Conservation (phyloP, 2,329 filamentous ascomycete species). For the Podosphaera fusca region DNA sequence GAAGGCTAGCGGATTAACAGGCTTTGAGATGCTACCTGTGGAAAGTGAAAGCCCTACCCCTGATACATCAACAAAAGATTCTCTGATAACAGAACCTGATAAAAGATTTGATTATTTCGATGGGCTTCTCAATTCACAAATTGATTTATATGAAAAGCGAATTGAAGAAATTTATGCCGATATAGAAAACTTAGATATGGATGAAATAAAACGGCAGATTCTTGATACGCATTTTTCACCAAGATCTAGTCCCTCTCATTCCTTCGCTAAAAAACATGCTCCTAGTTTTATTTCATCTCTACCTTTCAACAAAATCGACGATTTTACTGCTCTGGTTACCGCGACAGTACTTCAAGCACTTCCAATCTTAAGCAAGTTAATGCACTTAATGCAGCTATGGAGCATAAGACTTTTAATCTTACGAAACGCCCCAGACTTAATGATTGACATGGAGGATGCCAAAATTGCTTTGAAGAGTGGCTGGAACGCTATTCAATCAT, state of each 20-base stretch:
- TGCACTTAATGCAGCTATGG: slow-evolving; percentile 56
- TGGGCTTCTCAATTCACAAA: slow-evolving; percentile 39
- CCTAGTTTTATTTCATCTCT: slow-evolving; percentile 21
- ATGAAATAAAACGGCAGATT: slow-evolving; percentile 77
- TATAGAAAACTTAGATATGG: slow-evolving; percentile 47
- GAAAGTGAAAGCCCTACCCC: slow-evolving; percentile 21
- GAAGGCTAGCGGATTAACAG: slow-evolving; percentile 22
- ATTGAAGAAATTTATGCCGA: slow-evolving; percentile 50
- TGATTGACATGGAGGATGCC: slow-evolving; percentile 41
- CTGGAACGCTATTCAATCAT: slow-evolving; percentile 34
- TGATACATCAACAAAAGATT: neutral
- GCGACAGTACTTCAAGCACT: slow-evolving; percentile 77
- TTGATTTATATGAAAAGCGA: slow-evolving; percentile 40
- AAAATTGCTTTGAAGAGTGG: slow-evolving; percentile 40
- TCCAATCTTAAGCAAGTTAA: slow-evolving; percentile 54
- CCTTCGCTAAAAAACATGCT: slow-evolving; percentile 22
- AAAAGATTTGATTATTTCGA: slow-evolving; percentile 22
- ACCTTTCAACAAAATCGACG: slow-evolving; percentile 50
- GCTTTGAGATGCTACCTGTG: slow-evolving; percentile 27
- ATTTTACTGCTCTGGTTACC: slow-evolving; percentile 74
- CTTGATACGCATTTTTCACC: slow-evolving; percentile 55
- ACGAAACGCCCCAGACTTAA: slow-evolving; percentile 44
- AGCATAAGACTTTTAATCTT: slow-evolving; percentile 52
- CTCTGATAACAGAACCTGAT: slow-evolving; percentile 5
- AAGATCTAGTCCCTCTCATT: slow-evolving; percentile 28